Evolutionary conservation across 495 filamentous ascomycete species (phyloP), one percentile per base, ranked within the genome.

Genomic region (Xylaria acuta): DNA sequence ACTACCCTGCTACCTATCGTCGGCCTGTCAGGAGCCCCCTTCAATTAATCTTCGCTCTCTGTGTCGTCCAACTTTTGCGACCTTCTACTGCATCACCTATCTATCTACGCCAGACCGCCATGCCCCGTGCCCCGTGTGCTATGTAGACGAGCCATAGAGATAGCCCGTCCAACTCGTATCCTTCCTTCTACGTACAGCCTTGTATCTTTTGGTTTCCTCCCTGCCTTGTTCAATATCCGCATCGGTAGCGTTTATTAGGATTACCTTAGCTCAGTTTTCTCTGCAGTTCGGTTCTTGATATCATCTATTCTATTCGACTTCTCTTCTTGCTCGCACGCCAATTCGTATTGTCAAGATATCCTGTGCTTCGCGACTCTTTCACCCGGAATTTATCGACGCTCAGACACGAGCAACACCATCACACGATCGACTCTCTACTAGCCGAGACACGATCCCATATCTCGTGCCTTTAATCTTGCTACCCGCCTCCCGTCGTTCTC

Each of bases 161-260:
- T 49, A 45, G 49, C 36, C 53, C 27, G 68, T 62, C 68, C 68
- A 70, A 63, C 43, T 69, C 53, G 67, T 53, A 60, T 51, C 25
- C 32, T 34, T 59, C 43, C 43, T 38, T 70, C 18, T n/a, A 27
- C n/a, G n/a, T 38, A 14, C 30, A n/a, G 38, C 27, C 25, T 66
- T 30, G 2, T 34, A 34, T 51, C 8, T 38, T 66, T 11, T 38
- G 18, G 20, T 34, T 7, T 38, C 30, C 6, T 27, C 34, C 27
- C 22, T 16, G 12, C 12, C 11, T 16, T 16, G 38, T 40, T 11
- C 32, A 62, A 30, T 36, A 49, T 30, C 54, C 53, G 53, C 32
- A 59, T 36, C 7, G 27, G 54, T 25, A 59, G 54, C 30, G 54
- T n/a, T 59, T 59, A 59, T 59, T 36, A 12, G 7, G 49, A 11